Evolutionary conservation across 225 moss, liverwort and hornwort genomes (phyloP).

Genomic region (Asterella californica): DNA sequence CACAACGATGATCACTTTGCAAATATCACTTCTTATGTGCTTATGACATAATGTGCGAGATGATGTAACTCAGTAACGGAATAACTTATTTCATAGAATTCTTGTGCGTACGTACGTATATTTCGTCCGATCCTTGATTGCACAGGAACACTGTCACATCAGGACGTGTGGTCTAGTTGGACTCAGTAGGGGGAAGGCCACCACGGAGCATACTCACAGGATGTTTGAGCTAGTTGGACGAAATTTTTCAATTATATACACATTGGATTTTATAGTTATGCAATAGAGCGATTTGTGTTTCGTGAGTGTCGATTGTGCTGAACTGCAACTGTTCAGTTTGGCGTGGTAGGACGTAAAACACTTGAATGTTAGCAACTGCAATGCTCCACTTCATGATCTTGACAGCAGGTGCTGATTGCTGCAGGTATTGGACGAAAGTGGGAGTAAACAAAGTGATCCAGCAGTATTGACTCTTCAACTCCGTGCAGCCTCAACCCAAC

Average conservation of each 20-base stretch:
- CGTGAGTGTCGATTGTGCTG: background rate
- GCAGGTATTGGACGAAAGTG: constrained; percentile 75
- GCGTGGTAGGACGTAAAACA: background rate
- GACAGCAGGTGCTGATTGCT: background rate
- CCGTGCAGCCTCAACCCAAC: constrained; percentile 44
- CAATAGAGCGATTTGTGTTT: background rate
- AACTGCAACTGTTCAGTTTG: background rate
- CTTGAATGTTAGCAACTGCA: background rate
- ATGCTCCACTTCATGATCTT: background rate
- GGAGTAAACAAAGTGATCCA: constrained; percentile 67
- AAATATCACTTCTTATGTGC: no score
- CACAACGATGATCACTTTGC: background rate
- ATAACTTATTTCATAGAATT: no score
- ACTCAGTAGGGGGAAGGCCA: background rate
- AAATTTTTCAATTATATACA: background rate
- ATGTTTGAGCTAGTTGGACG: background rate
- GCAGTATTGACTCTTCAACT: constrained; percentile 47
- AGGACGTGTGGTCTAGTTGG: background rate
- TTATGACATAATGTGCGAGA: no score
- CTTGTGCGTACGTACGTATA: no score
- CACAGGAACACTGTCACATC: background rate
- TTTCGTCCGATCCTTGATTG: background rate
- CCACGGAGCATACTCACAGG: background rate
- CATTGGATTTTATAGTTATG: background rate
- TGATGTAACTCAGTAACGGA: no score